phyloP scores from a whole-genome alignment of 2,329 filamentous ascomycete species.

The Hypoxylon sp. region DNA sequence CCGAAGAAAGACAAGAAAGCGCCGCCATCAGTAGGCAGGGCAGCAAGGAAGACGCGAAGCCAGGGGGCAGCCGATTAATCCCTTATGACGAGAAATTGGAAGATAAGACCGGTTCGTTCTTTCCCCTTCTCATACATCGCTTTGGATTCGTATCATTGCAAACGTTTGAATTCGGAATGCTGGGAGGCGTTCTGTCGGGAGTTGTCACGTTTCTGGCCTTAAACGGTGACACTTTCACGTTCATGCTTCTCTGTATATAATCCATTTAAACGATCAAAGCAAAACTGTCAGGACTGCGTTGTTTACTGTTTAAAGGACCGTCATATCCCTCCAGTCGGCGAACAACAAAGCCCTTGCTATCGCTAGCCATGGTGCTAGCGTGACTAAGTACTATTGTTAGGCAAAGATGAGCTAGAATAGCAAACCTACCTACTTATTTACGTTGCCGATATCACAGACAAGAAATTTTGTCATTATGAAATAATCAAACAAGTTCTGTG shows the following conservation, averaged over 20 bases:
- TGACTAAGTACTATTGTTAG: background rate
- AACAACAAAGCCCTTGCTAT: background rate
- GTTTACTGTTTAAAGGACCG: background rate
- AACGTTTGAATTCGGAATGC: constrained; percentile 14
- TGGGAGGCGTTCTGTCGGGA: constrained; percentile 22
- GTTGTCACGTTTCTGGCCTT: constrained; percentile 5
- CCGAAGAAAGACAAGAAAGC: constrained; percentile 54
- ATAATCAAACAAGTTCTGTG: background rate
- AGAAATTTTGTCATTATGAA: background rate
- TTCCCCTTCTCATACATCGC: constrained; percentile 21
- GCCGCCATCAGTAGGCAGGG: constrained; percentile 51
- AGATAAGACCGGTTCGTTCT: constrained; percentile 26
- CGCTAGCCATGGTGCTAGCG: background rate
- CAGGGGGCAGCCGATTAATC: constrained; percentile 49
- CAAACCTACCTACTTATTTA: too few relatives aligned
- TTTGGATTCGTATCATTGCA: constrained; percentile 15
- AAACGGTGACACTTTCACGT: background rate
- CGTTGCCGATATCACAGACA: background rate
- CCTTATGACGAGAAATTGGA: background rate
- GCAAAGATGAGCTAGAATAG: constrained; percentile 3
- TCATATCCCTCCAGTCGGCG: background rate
- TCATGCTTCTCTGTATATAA: constrained; percentile 36
- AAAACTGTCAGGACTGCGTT: constrained; percentile 6
- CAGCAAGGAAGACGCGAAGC: constrained; percentile 57
- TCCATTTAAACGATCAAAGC: constrained; percentile 14